phyloP scores from a whole-genome alignment of 1,284 basidiomycete genomes.

The Ceratobasidium sp. region DNA sequence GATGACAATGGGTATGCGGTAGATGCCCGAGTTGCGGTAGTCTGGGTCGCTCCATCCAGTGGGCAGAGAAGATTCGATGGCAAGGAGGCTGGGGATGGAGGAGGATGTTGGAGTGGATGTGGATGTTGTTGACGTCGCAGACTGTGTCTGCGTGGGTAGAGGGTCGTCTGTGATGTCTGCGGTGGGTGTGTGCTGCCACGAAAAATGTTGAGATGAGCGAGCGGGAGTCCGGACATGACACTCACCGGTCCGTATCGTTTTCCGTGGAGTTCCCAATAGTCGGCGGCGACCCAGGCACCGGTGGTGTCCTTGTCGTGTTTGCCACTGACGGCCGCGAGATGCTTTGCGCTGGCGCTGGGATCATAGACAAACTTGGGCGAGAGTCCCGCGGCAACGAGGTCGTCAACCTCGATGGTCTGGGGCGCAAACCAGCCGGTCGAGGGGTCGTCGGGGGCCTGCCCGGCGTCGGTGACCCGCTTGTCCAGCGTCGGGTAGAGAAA shows the following conservation, averaged over 20 bases:
- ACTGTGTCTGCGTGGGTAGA: slow-evolving; percentile 7
- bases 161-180: slow-evolving; percentile 33
- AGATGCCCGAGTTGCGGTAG: slow-evolving; percentile 23
- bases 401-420: slow-evolving; percentile 20
- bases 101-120: not conserved
- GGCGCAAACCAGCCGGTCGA: slow-evolving; percentile 6
- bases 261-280: slow-evolving; percentile 25
- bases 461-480: slow-evolving; percentile 21
- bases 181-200: not conserved
- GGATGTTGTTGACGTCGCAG: not conserved
- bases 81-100: slow-evolving; percentile 3
- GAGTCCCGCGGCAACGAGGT: slow-evolving; percentile 7
- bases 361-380: slow-evolving; percentile 19
- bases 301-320: not conserved
- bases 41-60: slow-evolving; percentile 19
- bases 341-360: not conserved
- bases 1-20: slow-evolving; percentile 29
- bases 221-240: not conserved
- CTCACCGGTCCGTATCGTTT: slow-evolving; percentile 29
- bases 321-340: too few relatives aligned
- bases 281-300: slow-evolving; percentile 20
- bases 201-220: not conserved
- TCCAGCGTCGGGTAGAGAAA: slow-evolving; percentile 20
- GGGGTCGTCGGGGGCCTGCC: slow-evolving; percentile 34
- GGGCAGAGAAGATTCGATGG: slow-evolving; percentile 26